Evolutionary conservation across 306 rosid species (phyloP), one percentile per base, ranked within the genome.

Genomic region (Sicyos edulis): DNA sequence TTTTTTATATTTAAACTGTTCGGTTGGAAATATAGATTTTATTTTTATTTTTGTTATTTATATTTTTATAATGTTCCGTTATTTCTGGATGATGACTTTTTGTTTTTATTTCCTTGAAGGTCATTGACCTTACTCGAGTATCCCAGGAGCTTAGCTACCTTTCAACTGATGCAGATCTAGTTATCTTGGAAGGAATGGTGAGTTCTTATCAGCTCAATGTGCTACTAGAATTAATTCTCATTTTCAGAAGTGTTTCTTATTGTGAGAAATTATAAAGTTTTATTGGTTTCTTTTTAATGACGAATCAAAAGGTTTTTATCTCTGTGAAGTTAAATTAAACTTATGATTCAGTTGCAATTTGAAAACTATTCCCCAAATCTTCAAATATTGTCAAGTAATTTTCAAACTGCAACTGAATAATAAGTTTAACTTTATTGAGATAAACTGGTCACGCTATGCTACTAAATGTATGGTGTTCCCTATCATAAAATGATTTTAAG

Each of bases 141-240:
- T 85, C 99, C 26, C 91, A 87, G 74, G 97, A 93, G 78, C 86
- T 93, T 51, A 93, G 97, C 72, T 85, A 82, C 87, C 84, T 93
- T 57, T 83, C 99, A 26, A 85, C 76, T 74, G 99, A 88, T 82
- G 96, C 96, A 54, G 96, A 91, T 85, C 83, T 93, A 22, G 96
- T 91, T 74, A 72, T 93, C 77, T 78, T 86, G 82, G 98, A 93
- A 88, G 98, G 98, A 77, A 93, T 93, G 98, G 98, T 93, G 81
- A 84, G 87, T 84, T 81, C 60, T 78, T 74, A 44, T 52, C 60
- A 51, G 14, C 63, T 70, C 54, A 42, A 37, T 60, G 29, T 64
- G 22, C 71, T 74, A 52, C 74, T 52, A 29, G 74, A 72, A 72
- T 68, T 24, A 26, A 74, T 51, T 37, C 20, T 54, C 29, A 8